A percentile compares a stretch with the other conserved stretches of the same genome.
These are phyloP conservation scores for Termitomyces sp. DNA, from an alignment of 768 basidiomycete species.

Conservation along the genomic window DNA sequence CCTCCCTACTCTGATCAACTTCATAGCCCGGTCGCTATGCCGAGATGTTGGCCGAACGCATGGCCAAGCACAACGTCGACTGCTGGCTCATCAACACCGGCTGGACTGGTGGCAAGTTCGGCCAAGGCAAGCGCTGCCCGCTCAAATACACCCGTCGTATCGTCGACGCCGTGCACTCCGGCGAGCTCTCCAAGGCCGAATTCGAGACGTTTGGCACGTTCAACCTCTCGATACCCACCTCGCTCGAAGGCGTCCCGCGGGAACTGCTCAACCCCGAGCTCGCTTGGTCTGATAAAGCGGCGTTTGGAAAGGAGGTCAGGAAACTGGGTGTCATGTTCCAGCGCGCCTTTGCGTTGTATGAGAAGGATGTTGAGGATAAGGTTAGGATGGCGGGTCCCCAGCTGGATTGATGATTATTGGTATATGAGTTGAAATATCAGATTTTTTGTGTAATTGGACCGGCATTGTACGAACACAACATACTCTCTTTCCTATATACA, in stretches of 20 bases:
- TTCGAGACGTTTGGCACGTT: constrained; percentile 85
- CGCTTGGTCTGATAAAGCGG: constrained; percentile 88
- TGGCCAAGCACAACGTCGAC: constrained; percentile 84
- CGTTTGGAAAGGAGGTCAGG: constrained; percentile 83
- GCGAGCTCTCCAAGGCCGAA: constrained; percentile 82
- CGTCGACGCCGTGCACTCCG: constrained; percentile 95
- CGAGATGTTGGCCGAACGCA: constrained; percentile 93
- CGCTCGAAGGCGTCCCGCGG: constrained; percentile 81
- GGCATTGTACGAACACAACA: background rate
- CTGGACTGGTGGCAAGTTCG: constrained; percentile 94
- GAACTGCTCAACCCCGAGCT: constrained; percentile 86
- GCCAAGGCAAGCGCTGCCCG: constrained; percentile 89
- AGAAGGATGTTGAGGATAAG: constrained; percentile 77
- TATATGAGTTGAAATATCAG: background rate
- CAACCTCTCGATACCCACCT: constrained; percentile 80
- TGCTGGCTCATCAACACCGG: constrained; percentile 99
- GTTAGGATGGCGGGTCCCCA: constrained; percentile 82
- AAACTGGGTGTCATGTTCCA: constrained; percentile 93
- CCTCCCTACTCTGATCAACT: background rate
- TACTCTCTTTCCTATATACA: background rate
- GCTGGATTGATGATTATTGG: constrained; percentile 18
- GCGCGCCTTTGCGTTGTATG: constrained; percentile 91
- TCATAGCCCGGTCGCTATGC: constrained; percentile 89
- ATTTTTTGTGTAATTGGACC: constrained; percentile 5
- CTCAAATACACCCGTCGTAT: constrained; percentile 95